A percentile compares a stretch with the other conserved stretches of the same genome.
phyloP scores from a whole-genome alignment of 2,329 filamentous ascomycete species.

The Penicillium occitanis region DNA sequence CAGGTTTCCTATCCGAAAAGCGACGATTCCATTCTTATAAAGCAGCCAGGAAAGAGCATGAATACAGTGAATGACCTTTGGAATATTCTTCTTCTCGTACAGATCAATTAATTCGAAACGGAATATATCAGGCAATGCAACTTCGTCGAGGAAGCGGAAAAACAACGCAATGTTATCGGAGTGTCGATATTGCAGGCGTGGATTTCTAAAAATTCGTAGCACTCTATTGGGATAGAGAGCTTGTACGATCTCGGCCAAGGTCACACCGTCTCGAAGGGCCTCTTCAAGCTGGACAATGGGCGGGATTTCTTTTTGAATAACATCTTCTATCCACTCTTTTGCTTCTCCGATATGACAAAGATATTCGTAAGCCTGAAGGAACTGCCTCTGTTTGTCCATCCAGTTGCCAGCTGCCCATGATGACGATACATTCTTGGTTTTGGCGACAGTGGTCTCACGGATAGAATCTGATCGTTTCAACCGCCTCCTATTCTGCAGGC shows the following conservation, averaged over 20 bases:
- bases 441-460: conserved; percentile 46
- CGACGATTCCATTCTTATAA: conserved; percentile 89
- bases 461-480: conserved; percentile 68
- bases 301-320: conserved; percentile 80
- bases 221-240: conserved; percentile 75
- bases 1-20: conserved; percentile 94
- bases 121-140: conserved; percentile 91
- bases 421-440: conserved; percentile 47
- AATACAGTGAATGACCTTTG: conserved; percentile 98
- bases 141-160: conserved; percentile 87
- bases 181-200: conserved; percentile 86
- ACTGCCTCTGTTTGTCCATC: conserved; percentile 99
- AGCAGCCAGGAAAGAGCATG: conserved; percentile 97
- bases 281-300: conserved; percentile 94
- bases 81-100: conserved; percentile 99
- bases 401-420: conserved; percentile 83
- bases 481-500: conserved; percentile 77
- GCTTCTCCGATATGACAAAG: conserved; percentile 98
- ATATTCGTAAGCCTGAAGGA: conserved; percentile 95
- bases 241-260: conserved; percentile 89
- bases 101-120: conserved; percentile 95
- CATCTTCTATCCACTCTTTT: conserved; percentile 97
- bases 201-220: conserved; percentile 79
- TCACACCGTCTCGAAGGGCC: conserved; percentile 87
- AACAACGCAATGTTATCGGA: conserved; percentile 98